Percentiles rank a stretch among this genome's conserved stretches.
Evolutionary conservation across 2,329 filamentous ascomycete genomes (phyloP).

Genomic region (Onygena corvina): DNA sequence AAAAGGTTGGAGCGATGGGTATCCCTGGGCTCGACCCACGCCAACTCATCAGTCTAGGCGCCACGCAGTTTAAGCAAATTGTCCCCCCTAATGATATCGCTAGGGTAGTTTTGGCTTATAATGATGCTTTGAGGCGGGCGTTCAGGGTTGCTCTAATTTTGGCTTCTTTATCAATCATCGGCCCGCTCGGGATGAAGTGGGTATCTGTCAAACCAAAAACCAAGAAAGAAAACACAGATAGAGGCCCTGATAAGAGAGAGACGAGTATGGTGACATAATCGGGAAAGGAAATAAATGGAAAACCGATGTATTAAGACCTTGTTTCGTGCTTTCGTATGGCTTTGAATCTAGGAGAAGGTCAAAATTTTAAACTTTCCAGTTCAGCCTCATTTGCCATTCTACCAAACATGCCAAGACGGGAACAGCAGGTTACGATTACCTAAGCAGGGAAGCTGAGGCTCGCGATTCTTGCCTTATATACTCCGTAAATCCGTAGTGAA

Average conservation of each 20-base stretch:
- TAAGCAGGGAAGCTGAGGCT: too few relatives aligned
- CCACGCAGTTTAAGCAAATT: constrained; percentile 2
- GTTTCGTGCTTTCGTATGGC: too few relatives aligned
- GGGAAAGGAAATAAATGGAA: background rate
- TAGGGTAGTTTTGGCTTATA: constrained; percentile 5
- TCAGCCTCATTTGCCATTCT: too few relatives aligned
- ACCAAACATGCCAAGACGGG: too few relatives aligned
- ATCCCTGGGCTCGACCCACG: constrained; percentile 3
- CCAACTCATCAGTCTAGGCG: background rate
- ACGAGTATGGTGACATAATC: background rate
- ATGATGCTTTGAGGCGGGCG: constrained; percentile 13
- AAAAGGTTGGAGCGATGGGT: background rate
- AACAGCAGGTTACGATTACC: too few relatives aligned
- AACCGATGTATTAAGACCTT: too few relatives aligned
- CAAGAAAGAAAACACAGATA: background rate
- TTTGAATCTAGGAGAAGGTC: too few relatives aligned
- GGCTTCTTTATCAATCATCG: constrained; percentile 18
- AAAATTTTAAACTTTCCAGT: too few relatives aligned
- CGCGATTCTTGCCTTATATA: too few relatives aligned
- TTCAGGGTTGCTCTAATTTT: constrained; percentile 21
- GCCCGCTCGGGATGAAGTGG: constrained; percentile 23
- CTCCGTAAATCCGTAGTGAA: too few relatives aligned
- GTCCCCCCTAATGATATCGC: background rate
- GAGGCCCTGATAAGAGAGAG: background rate
- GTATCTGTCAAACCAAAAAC: constrained; percentile 19